Evolutionary conservation across 352 stramenopile species (phyloP).

Genomic region (Pythium inflatum): DNA sequence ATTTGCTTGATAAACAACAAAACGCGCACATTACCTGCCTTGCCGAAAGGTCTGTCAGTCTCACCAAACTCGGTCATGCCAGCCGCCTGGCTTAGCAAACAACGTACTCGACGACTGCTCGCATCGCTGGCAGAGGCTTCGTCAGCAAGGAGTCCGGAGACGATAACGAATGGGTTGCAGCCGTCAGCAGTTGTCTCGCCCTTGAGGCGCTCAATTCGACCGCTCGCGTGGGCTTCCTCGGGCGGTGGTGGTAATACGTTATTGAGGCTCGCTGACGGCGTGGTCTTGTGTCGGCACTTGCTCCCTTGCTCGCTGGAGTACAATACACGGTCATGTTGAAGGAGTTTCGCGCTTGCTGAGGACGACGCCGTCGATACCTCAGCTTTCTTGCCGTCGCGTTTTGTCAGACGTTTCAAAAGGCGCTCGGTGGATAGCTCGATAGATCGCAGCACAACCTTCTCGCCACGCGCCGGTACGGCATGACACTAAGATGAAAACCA

Average conservation of each 20-base stretch:
- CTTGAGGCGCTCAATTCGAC: constrained; percentile 63
- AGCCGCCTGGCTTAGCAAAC: constrained; percentile 6
- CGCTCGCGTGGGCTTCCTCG: neutral
- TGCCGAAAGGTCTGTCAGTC: constrained; percentile 79
- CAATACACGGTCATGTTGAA: constrained; percentile 49
- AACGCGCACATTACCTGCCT: constrained; percentile 75
- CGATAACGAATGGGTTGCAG: constrained; percentile 69
- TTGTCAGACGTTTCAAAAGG: constrained; percentile 37
- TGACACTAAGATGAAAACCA: constrained; percentile 14
- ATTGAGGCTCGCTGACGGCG: too few relatives aligned
- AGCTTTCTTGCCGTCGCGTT: constrained; percentile 28
- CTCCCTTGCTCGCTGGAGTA: too few relatives aligned
- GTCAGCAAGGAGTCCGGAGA: constrained; percentile 55
- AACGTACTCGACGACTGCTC: constrained; percentile 36
- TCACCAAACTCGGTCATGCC: constrained; percentile 39
- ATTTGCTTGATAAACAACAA: too few relatives aligned
- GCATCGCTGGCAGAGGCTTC: constrained; percentile 48
- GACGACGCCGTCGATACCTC: too few relatives aligned
- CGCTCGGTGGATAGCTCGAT: constrained; percentile 57
- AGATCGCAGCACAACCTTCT: constrained; percentile 62
- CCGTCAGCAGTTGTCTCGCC: constrained; percentile 65
- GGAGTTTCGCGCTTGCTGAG: too few relatives aligned
- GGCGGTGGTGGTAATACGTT: too few relatives aligned
- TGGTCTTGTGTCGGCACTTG: too few relatives aligned
- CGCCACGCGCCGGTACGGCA: constrained; percentile 34